Conservation (phyloP, 768 basidiomycete species). For the Polyporus arcularius region DNA sequence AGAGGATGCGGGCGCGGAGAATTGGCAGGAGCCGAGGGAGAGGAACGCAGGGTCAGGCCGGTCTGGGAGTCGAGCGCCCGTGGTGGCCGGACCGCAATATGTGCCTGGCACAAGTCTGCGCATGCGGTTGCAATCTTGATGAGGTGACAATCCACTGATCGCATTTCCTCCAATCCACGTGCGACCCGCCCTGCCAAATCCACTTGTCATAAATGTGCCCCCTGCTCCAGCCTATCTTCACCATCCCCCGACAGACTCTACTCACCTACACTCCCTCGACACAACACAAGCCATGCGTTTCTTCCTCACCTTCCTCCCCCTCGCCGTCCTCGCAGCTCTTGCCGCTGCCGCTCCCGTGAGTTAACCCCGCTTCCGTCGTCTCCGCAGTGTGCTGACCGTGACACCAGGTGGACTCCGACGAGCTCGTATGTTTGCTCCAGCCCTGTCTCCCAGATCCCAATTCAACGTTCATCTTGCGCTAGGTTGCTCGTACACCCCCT, state of each 20-base stretch:
- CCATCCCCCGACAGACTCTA: slow-evolving; percentile 3
- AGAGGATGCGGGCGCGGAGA: neutral
- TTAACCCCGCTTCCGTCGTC: neutral
- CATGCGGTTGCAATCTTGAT: slow-evolving; percentile 13
- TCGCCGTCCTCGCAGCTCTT: slow-evolving; percentile 25
- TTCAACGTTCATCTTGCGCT: neutral
- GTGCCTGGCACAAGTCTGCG: slow-evolving; percentile 18
- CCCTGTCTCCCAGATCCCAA: neutral
- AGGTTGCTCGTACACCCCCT: neutral
- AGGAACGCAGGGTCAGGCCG: neutral
- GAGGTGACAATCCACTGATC: slow-evolving; percentile 21
- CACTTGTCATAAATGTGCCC: slow-evolving; percentile 14
- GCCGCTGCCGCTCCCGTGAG: slow-evolving; percentile 26
- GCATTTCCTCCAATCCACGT: slow-evolving; percentile 4
- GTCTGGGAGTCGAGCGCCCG: neutral
- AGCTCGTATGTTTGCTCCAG: slow-evolving; percentile 11
- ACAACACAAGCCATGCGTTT: slow-evolving; percentile 22
- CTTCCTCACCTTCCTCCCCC: slow-evolving; percentile 20
- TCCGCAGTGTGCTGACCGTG: neutral
- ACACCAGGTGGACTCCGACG: slow-evolving; percentile 1
- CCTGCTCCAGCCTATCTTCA: neutral
- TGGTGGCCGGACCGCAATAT: neutral
- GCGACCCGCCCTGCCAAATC: slow-evolving; percentile 13
- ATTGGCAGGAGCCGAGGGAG: neutral
- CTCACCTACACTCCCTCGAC: neutral